Evolutionary conservation across 1,139 yeast genomes (phyloP), one percentile per base, ranked within the genome.

Genomic region (Kodamaea alishanica): DNA sequence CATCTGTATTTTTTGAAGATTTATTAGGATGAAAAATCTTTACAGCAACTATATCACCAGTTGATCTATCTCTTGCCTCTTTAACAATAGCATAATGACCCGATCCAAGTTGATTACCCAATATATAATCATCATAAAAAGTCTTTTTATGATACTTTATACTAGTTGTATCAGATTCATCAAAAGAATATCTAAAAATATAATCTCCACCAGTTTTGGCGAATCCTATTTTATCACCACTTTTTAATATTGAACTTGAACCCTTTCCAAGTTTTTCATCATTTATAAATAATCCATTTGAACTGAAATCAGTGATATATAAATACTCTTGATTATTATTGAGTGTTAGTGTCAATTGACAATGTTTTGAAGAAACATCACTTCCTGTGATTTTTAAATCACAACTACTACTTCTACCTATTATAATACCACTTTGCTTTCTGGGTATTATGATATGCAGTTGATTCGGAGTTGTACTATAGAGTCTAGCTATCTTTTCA

Each of bases 31-130:
- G 84, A 55, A 84, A 83, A n/a, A 84, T 79, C 53, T 84, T 84
- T 3, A 84, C 86, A 0, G 92, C 92, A 30, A 80, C 84, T 1
- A 73, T 60, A 40, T 73, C 73, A 0, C 87, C 87, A 0, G 81
- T 71, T 10, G 61, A 57, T 46, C 80, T 73, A 47, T 77, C 72
- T 20, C 71, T 65, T 2, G 88, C 88, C 47, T 82, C 87, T 53
- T 78, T 81, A 2, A 84, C 94, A 12, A 80, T 77, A 1, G 92
- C 92, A 55, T 84, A 84, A 60, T 83, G 92, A 0, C 94, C 94
- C 4, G 83, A 65, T 0, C 94, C 94, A 24, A 84, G 60, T 46
- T 81, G 78, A 41, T 67, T 69, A 0, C 86, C 85, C 29, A 82
- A 49, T 1, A 77, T 65, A 52, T 81, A 84, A 44, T 75, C 75